Evolutionary conservation across 2,329 filamentous ascomycete genomes (phyloP), one percentile per base, ranked within the genome.

Genomic region (Mycocentrospora acerina): DNA sequence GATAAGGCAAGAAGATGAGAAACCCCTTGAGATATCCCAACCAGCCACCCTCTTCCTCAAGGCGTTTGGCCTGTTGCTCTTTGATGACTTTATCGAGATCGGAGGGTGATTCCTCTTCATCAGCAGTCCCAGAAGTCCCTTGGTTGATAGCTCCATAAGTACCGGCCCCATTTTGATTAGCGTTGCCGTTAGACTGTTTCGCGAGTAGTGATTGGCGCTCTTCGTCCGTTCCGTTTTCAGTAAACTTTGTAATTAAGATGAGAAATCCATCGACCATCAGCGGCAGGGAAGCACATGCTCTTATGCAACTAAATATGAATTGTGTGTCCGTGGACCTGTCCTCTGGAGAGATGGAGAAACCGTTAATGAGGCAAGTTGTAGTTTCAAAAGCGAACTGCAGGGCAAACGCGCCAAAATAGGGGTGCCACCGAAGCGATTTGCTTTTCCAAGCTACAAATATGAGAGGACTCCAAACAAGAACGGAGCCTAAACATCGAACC

Each of bases 41-140:
- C 86, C 86, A 91, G 48, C 82, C 88, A 1, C 87, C 87, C 42
- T 85, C 80, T 48, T 85, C 80, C 59, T 84, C 76, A n/a, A 90
- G 74, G 3, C 83, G 79, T 64, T 88, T 84, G 46, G 71, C 62
- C 38, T 72, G 68, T 32, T 67, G 61, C 38, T 69, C 64, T 46
- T 72, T 73, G 80, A 83, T 47, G 68, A 77, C 64, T 76, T 82
- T 60, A 71, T 78, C 32, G 11, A 48, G 43, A 68, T 77, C 59
- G 73, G 73, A 56, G 66, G 73, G 41, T 68, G 76, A 59, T 74
- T 77, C 75, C 71, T 83, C 29, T 5, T 53, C 52, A 9, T 53
- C 53, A 14, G 54, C 57, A 14, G 46, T 48, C 5, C 19, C 9
- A 8, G 44, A 33, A 3, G 30, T 18, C 13, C 29, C 38, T 24